A percentile compares a stretch with the other conserved stretches of the same genome.
phyloP scores from a whole-genome alignment of 192 early-diverging fungal genomes.

The Coemansia furcata region DNA sequence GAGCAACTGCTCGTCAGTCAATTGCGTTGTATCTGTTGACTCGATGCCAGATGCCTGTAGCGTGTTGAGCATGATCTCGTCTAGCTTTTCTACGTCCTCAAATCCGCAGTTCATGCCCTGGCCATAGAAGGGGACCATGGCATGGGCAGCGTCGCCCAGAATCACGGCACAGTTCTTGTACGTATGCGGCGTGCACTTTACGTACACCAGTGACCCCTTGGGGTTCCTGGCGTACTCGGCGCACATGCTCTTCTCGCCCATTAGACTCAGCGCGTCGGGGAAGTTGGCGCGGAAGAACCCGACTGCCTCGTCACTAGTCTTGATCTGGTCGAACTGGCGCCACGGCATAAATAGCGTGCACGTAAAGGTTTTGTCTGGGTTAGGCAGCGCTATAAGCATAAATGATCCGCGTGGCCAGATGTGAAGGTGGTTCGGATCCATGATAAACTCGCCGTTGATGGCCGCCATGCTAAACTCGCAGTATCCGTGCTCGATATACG shows the following conservation, averaged over 20 bases:
- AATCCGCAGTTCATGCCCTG: slow-evolving; percentile 99
- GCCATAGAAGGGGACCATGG: slow-evolving; percentile 98
- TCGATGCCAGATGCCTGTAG: slow-evolving; percentile 54
- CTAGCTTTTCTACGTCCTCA: slow-evolving; percentile 79
- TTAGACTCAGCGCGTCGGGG: slow-evolving; percentile 71
- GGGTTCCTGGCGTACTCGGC: slow-evolving; percentile 82
- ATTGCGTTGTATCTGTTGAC: slow-evolving; percentile 25
- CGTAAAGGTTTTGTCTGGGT: slow-evolving; percentile 90
- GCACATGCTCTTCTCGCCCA: slow-evolving; percentile 70
- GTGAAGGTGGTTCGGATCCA: slow-evolving; percentile 90
- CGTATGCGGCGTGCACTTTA: slow-evolving; percentile 87
- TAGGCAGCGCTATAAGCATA: slow-evolving; percentile 98
- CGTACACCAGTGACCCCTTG: slow-evolving; percentile 76
- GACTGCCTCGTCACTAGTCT: slow-evolving; percentile 60
- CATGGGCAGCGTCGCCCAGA: slow-evolving; percentile 94
- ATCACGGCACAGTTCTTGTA: slow-evolving; percentile 74
- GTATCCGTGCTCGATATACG: slow-evolving; percentile 89
- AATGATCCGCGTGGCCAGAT: slow-evolving; percentile 96
- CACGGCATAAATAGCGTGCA: slow-evolving; percentile 97
- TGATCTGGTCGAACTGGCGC: slow-evolving; percentile 71
- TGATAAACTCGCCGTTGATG: slow-evolving; percentile 64
- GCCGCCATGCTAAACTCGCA: slow-evolving; percentile 90
- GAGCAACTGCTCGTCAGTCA: slow-evolving; percentile 46
- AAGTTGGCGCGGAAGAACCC: slow-evolving; percentile 76
- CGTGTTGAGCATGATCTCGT: slow-evolving; percentile 46